Evolutionary conservation across 163 green algal genomes (phyloP).

Genomic region (Chloromonas sp.): DNA sequence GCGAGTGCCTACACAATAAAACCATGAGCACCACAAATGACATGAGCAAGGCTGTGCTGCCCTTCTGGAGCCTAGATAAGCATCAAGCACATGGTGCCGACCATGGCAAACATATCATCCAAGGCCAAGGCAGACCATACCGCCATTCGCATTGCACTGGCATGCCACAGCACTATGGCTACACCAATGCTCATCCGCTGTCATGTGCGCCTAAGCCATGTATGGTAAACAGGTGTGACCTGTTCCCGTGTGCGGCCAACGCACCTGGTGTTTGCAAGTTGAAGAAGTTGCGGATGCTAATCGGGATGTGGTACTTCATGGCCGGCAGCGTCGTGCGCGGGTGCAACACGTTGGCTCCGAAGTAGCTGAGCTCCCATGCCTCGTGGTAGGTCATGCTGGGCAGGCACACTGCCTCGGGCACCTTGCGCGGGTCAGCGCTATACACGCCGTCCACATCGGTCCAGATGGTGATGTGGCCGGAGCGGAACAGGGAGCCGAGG

Average conservation of each 20-base stretch:
- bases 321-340: constrained; percentile 91
- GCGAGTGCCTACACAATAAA: constrained; percentile 48
- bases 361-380: constrained; percentile 96
- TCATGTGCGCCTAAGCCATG: no score
- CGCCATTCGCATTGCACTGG: no score
- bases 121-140: no score
- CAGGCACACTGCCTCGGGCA: constrained; percentile 86
- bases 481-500: constrained; percentile 77
- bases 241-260: background rate
- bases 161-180: no score
- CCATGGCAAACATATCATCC: background rate
- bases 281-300: constrained; percentile 97
- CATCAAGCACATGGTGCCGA: background rate
- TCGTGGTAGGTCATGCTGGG: constrained; percentile 89
- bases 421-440: constrained; percentile 86
- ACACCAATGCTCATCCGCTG: no score
- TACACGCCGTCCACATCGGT: constrained; percentile 97
- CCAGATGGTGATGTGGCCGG: constrained; percentile 92
- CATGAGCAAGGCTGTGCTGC: no score
- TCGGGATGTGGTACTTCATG: constrained; percentile 91
- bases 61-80: background rate
- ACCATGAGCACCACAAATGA: background rate
- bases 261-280: constrained; percentile 67
- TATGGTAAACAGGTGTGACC: no score
- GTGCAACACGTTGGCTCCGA: constrained; percentile 97